Base-by-base conservation (phyloP, 805 yeast genomes). In the Zygoascus biomembranicola region DNA sequence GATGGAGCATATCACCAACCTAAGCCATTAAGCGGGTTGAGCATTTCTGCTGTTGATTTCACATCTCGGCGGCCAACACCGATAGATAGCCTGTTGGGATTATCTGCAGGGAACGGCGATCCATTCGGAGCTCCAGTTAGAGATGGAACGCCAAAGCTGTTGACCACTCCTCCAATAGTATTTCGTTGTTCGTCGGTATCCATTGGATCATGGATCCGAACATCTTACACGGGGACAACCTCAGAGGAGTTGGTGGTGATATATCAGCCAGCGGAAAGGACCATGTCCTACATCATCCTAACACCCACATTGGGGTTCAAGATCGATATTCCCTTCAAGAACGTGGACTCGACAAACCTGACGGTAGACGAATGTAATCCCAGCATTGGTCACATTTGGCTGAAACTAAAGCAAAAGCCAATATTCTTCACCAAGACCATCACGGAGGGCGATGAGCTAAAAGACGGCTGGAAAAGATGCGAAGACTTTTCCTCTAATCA, bases 401-500 rank as follows among this genome's bases (percentile, higher is more conserved):
- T 59, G 14, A 44, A 49, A 19, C 50, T 59, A 9, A 43, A n/a
- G 11, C 43, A 45, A 5, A 49, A 43, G 32, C 62, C 62, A 28
- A 20, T 20, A 16, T 59, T 57, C 43, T 55, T 42, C 18, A 47
- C 53, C 31, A 51, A 47, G 35, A 41, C 50, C 16, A 23, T 53
- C 14, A 8, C 16, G 39, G 54, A 52, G 18, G 14, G 37, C 10
- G 51, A 31, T 13, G 14, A 11, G 13, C 18, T 16, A 31, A 32
- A 16, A 8, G 51, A 49, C 10, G 41, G 23, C 13, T 59, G 62
- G 62, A n/a, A 28, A 11, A 43, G 28, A 8, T 54, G 55, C 39
- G 54, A 47, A 16, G 61, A 59, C 43, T 59, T 58, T 49, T 49
- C 62, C 5, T 57, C 50, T n/a, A 35, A 32, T 4, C 43, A 23